Evolutionary conservation across 1,139 yeast species (phyloP), one percentile per base, ranked within the genome.

Genomic region (Taiozyma sp.): DNA sequence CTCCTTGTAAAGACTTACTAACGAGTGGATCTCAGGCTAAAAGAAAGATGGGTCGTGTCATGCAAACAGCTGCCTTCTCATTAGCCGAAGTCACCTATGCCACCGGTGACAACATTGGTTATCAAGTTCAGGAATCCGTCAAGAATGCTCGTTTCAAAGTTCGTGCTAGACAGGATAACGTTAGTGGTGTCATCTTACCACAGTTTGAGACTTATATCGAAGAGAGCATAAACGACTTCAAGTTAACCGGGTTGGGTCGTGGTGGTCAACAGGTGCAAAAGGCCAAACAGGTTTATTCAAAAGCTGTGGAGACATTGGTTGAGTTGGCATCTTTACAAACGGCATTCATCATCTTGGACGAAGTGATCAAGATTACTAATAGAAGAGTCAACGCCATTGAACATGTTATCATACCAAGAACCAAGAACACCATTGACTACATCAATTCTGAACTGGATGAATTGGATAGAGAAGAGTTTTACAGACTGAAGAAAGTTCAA

Each of bases 331-430:
- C 97, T 11, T 76, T 93, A 64, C 95, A 88, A 69, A 93, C 99
- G 4, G 98, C 98, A 6, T 93, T 93, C 68, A 89, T 93, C 55
- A 91, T 93, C 60, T 79, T 93, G 67, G 99, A 93, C 71, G 99
- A 93, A 68, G 99, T 93, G 53, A 93, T 93, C 68, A 93, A 93
- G 71, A 97, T 93, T 50, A 93, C 99, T 52, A 93, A 93, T 71
- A 82, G 99, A 73, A 87, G 99, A 78, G 99, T 93, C 62, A 93
- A 93, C 70, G 98, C 99, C 59, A 93, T 93, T 72, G 99, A 93
- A 73, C 98, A 93, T 68, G 98, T 93, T 48, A 91, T 93, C 63
- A 93, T 93, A 54, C 99, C 99, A 56, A 81, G 98, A 70, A 91
- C 98, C 2, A 97, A 93, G 70, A 93, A 93, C 70, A 93, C 99